Evolutionary conservation across 2,329 filamentous ascomycete genomes (phyloP), one percentile per base, ranked within the genome.

Genomic region (Calonectria naviculata): DNA sequence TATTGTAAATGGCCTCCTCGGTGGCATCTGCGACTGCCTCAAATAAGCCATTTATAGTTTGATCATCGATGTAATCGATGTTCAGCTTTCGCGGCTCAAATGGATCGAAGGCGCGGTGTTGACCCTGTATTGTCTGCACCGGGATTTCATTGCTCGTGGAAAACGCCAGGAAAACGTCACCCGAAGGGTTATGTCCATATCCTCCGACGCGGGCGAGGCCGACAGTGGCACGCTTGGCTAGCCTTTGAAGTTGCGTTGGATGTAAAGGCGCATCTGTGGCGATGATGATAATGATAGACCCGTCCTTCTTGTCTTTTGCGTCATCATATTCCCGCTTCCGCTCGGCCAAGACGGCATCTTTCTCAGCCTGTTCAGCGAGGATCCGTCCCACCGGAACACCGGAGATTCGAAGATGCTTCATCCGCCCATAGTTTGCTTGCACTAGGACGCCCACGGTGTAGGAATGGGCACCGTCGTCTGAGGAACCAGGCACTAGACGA

Each of bases 1-100:
- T 87, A 78, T 93, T 93, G 72, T 91, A 88, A 66, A 93, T 92
- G 1, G 90, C 87, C 80, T 93, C 91, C 76, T 93, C 91, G 0
- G 89, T 89, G 0, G 88, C 88, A 76, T 93, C 91, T 0, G 89
- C 89, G 2, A 85, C 87, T 1, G 90, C 91, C 78, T 91, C 87
- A 69, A 93, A 90, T 68, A 92, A 79, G 0, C 86, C 86, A 73
- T 92, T 90, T 71, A 93, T 90, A 4, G 87, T 89, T 63, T 86
- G 82, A 74, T 92, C 90, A 73, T 91, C 88, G 2, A 90, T 81
- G 54, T 73, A 72, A 10, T 76, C 64, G 15, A 77, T 82, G 0
- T 78, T 58, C 56, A 84, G 38, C 7, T 82, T 71, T 4, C 73
- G 78, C 10, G 84, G 79, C 75, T 83, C 83, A 73, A 81, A 85